These are phyloP conservation scores for Aspergillus udagawae DNA, from an alignment of 2,329 filamentous ascomycete genomes.

Conservation along the genomic window DNA sequence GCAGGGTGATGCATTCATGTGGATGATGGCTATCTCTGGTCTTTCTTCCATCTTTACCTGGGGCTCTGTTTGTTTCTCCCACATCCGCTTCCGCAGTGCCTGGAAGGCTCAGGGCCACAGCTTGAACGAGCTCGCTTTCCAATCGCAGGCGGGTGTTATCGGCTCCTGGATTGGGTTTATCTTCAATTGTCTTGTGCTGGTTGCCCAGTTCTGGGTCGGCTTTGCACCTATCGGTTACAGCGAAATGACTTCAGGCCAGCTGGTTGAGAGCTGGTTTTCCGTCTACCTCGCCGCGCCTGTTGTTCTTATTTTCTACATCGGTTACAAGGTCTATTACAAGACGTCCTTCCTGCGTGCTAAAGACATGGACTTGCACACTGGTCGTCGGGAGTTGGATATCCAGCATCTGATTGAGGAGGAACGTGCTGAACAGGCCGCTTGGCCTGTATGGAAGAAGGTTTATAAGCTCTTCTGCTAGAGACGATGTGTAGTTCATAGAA, in stretches of 20 bases:
- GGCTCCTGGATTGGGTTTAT: conserved; percentile 77
- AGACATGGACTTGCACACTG: conserved; percentile 85
- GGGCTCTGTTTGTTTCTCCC: conserved; percentile 80
- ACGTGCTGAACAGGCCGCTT: conserved; percentile 64
- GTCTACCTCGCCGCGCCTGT: conserved; percentile 55
- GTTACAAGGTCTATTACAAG: conserved; percentile 70
- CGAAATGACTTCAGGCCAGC: conserved; percentile 40
- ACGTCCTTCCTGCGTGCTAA: conserved; percentile 63
- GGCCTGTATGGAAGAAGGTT: conserved; percentile 72
- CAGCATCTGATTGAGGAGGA: conserved; percentile 76
- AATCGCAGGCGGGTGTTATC: conserved; percentile 69
- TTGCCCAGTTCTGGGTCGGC: conserved; percentile 85
- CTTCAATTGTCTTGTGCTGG: conserved; percentile 71
- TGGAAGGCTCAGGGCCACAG: conserved; percentile 67
- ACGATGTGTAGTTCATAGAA: neutral
- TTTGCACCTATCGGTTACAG: conserved; percentile 66
- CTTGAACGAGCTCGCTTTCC: conserved; percentile 76
- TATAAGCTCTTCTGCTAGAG: conserved; percentile 69
- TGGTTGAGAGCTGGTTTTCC: conserved; percentile 66
- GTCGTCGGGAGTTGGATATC: conserved; percentile 79
- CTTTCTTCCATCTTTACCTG: conserved; percentile 73
- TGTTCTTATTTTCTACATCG: conserved; percentile 59
- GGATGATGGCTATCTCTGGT: conserved; percentile 73
- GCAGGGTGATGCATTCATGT: conserved; percentile 65
- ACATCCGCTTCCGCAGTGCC: conserved; percentile 85